Base-by-base conservation (phyloP, 495 filamentous ascomycete genomes). In the Penicillium atrosanguineum region DNA sequence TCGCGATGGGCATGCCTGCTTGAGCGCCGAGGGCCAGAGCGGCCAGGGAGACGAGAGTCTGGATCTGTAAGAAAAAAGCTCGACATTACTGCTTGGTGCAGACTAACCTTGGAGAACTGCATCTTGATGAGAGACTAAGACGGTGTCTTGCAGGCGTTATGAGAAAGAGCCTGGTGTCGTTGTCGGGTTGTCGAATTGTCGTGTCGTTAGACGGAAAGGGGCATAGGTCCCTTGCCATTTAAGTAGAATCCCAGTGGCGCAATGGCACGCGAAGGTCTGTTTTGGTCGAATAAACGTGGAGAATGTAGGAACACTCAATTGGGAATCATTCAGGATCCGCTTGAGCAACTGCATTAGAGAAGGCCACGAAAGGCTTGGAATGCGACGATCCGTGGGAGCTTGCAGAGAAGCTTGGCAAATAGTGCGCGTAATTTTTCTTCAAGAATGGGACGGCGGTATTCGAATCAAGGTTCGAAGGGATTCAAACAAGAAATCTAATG, bases 1-100 rank as follows among this genome's bases (percentile, higher is more conserved):
- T 64, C 23, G 53, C 64, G 5, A 62, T 55, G 19, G 64, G 64
- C 21, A 67, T 16, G 6, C 25, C 56, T 36, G 64, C 64, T 8
- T 57, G 52, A 36, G 50, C 61, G 7, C 50, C 51, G 20, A 66
- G 47, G 23, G 53, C 56, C 21, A 67, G 53, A 7, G 54, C 43
- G 44, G 58, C 61, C 52, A 48, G 58, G 8, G 64, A 54, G 43
- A 45, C 51, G 18, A 64, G 50, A 42, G 61, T 52, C 64, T 67
- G 21, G 7, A 14, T 21, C 23, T 15, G 19, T 29, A 15, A 44
- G 34, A 34, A 34, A 34, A 57, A 25, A 59, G 55, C 2, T 9
- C 20, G 12, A 12, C 15, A 6, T 31, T 9, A 0, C 0, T 6
- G 12, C 8, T 18, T 7, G 23, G 9, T 9, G 26, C 26, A 11